These are phyloP conservation scores for Waltergamsia citrina DNA, from an alignment of 2,329 filamentous ascomycete genomes.

Conservation along the genomic window DNA sequence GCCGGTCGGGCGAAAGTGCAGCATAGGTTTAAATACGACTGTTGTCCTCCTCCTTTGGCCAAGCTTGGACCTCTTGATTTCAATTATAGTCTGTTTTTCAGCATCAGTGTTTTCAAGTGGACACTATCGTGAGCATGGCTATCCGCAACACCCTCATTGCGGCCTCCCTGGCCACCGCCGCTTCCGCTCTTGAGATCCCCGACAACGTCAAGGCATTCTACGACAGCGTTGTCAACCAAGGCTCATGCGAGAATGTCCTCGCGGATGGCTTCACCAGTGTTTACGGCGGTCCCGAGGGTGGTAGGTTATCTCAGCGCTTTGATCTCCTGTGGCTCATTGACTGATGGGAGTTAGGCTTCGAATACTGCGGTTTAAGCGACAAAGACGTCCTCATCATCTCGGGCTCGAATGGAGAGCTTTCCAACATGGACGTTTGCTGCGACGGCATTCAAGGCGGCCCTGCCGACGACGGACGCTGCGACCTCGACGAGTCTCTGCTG, in stretches of 20 bases:
- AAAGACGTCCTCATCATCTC: slow-evolving; percentile 37
- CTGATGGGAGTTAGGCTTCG: slow-evolving; percentile 17
- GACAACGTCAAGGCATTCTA: slow-evolving; percentile 30
- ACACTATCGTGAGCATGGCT: no score
- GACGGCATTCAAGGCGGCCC: slow-evolving; percentile 36
- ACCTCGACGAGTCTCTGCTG: slow-evolving; percentile 29
- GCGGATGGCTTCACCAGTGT: slow-evolving; percentile 29
- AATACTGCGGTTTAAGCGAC: slow-evolving; percentile 38
- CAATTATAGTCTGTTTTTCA: no score
- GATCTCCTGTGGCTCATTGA: no score
- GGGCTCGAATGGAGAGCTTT: slow-evolving; percentile 27
- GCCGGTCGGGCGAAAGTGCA: no score
- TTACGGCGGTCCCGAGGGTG: no score
- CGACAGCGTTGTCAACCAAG: slow-evolving; percentile 24
- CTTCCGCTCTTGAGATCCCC: slow-evolving; percentile 24
- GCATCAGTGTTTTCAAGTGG: no score
- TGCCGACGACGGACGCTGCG: slow-evolving; percentile 34
- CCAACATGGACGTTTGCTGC: slow-evolving; percentile 51
- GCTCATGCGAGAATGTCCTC: slow-evolving; percentile 26
- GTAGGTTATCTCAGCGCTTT: no score
- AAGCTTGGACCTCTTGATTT: no score
- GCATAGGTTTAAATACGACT: no score
- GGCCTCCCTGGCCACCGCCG: slow-evolving; percentile 11
- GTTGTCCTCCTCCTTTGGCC: no score
- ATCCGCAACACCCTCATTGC: slow-evolving; percentile 12